Evolutionary conservation across 768 basidiomycete genomes (phyloP).

Genomic region (Calocybe gangraenosa): DNA sequence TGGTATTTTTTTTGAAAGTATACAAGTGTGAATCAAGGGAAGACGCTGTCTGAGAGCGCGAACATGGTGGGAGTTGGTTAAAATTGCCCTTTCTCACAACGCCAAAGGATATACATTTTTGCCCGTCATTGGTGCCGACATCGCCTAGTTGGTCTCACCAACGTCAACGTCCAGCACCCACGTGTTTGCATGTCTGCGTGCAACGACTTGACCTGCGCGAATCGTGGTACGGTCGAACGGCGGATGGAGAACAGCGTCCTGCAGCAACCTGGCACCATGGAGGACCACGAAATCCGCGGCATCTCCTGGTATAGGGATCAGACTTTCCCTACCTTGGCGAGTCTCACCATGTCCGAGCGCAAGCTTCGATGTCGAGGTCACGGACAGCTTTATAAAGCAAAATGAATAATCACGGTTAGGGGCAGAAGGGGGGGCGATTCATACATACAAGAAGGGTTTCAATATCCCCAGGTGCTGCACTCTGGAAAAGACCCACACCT

Average conservation of each 20-base stretch:
- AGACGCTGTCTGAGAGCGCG: neutral
- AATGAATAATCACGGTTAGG: constrained; percentile 5
- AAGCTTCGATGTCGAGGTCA: constrained; percentile 48
- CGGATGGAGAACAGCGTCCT: constrained; percentile 47
- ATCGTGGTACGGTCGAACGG: constrained; percentile 48
- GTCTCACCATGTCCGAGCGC: constrained; percentile 36
- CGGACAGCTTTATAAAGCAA: constrained; percentile 35
- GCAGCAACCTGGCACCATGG: constrained; percentile 40
- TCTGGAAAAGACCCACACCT: constrained; percentile 56
- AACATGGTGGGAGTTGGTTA: no score
- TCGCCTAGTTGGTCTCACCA: no score
- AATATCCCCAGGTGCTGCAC: constrained; percentile 44
- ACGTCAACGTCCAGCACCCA: constrained; percentile 26
- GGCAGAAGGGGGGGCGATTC: neutral
- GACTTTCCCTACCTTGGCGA: constrained; percentile 16
- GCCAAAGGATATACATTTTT: no score
- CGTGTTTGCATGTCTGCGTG: constrained; percentile 27
- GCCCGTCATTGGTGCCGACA: no score
- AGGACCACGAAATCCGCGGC: constrained; percentile 58
- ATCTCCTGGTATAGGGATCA: constrained; percentile 36
- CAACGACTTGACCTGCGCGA: constrained; percentile 39
- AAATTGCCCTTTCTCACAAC: no score
- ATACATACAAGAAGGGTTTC: constrained; percentile 39
- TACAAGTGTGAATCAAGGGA: constrained; percentile 1
- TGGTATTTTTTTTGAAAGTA: no score